phyloP scores from a whole-genome alignment of 2,329 filamentous ascomycete genomes.

The Boeremia lycopersici region DNA sequence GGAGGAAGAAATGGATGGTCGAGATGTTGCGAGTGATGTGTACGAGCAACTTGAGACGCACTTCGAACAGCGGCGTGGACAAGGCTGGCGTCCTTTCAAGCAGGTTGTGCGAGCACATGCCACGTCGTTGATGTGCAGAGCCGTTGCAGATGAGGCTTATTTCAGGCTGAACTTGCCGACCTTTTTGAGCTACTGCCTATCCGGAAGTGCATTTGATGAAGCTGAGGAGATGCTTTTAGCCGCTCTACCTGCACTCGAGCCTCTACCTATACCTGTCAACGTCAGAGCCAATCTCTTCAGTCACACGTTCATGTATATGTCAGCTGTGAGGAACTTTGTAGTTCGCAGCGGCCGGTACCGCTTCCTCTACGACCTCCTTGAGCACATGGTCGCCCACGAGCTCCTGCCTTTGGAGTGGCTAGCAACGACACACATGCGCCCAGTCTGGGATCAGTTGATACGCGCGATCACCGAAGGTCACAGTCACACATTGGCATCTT shows the following conservation, averaged over 20 bases:
- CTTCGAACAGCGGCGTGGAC: slow-evolving; percentile 40
- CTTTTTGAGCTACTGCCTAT: slow-evolving; percentile 39
- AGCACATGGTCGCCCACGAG: slow-evolving; percentile 42
- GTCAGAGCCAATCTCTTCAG: slow-evolving; percentile 38
- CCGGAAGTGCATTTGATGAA: slow-evolving; percentile 42
- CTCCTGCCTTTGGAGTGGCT: slow-evolving; percentile 48
- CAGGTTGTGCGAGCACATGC: slow-evolving; percentile 51
- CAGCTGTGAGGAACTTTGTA: slow-evolving; percentile 36
- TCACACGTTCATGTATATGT: slow-evolving; percentile 32
- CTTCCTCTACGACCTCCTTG: slow-evolving; percentile 44
- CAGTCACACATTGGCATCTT: slow-evolving; percentile 29
- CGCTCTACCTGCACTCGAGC: slow-evolving; percentile 31
- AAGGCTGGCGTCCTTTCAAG: slow-evolving; percentile 49
- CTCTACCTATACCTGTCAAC: slow-evolving; percentile 32
- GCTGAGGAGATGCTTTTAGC: slow-evolving; percentile 42
- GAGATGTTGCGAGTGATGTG: slow-evolving; percentile 46
- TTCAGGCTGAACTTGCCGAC: slow-evolving; percentile 27
- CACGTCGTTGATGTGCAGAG: slow-evolving; percentile 45
- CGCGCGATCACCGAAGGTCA: slow-evolving; percentile 40
- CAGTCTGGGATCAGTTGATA: slow-evolving; percentile 44
- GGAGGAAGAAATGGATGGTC: slow-evolving; percentile 36
- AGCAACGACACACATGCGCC: slow-evolving; percentile 44
- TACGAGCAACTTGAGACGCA: slow-evolving; percentile 49
- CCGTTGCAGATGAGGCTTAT: slow-evolving; percentile 44
- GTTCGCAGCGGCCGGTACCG: slow-evolving; percentile 35